These are phyloP conservation scores for Neophaeococcomyces aloes DNA, from an alignment of 2,329 filamentous ascomycete genomes.

Conservation along the genomic window DNA sequence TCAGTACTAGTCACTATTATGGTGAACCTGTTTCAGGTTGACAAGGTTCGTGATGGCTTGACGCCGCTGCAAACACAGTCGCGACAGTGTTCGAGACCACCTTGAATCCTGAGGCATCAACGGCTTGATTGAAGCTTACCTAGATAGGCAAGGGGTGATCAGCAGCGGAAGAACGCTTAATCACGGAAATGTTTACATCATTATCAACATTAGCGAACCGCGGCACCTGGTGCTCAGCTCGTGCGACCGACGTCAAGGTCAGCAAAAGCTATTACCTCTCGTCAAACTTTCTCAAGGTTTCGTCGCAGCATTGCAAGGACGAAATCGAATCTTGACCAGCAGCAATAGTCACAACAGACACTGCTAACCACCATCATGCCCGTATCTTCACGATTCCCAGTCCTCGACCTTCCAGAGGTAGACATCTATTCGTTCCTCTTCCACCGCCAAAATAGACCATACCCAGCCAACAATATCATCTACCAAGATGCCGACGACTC, in stretches of 20 bases:
- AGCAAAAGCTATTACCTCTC: neutral
- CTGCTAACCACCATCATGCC: constrained; percentile 49
- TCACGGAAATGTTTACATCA: neutral
- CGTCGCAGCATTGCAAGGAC: neutral
- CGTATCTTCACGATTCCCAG: constrained; percentile 53
- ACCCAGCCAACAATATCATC: constrained; percentile 66
- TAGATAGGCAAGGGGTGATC: too few relatives aligned
- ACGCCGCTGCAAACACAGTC: too few relatives aligned
- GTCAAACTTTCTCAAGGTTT: too few relatives aligned
- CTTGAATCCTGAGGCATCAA: too few relatives aligned
- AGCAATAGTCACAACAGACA: neutral
- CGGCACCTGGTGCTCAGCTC: neutral
- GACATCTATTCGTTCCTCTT: constrained; percentile 75
- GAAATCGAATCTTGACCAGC: neutral
- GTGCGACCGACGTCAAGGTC: neutral
- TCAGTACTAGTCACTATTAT: too few relatives aligned
- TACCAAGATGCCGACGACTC: constrained; percentile 65
- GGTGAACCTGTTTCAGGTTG: too few relatives aligned
- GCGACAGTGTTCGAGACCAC: too few relatives aligned
- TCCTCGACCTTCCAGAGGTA: constrained; percentile 57
- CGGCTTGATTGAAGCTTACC: too few relatives aligned
- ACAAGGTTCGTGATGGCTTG: too few relatives aligned
- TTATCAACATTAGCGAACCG: neutral
- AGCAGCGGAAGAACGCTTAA: neutral
- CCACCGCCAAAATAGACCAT: constrained; percentile 54